Conservation (phyloP, 768 basidiomycete species). For the Exsudoporus frostii region DNA sequence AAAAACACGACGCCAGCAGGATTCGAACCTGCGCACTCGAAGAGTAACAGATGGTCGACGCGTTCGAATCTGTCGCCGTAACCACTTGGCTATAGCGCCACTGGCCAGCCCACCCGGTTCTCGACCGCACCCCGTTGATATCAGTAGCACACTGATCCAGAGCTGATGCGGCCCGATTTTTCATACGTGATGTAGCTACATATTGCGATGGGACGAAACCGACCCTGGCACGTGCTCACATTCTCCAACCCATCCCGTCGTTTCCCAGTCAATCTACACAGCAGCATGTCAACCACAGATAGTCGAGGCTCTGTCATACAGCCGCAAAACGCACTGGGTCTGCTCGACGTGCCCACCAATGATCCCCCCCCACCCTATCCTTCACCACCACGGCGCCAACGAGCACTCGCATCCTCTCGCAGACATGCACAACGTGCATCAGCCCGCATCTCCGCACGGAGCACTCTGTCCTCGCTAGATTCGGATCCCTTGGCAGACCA, state of each 20-base stretch:
- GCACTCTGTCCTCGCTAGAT: slow-evolving; percentile 33
- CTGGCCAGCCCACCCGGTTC: neutral
- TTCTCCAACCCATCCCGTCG: neutral
- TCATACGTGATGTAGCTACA: too few relatives aligned
- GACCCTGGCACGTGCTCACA: slow-evolving; percentile 3
- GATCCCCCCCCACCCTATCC: slow-evolving; percentile 79
- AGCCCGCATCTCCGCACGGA: slow-evolving; percentile 27
- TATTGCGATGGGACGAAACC: too few relatives aligned
- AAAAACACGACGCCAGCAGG: slow-evolving; percentile 56
- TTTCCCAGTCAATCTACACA: neutral
- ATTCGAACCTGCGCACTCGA: slow-evolving; percentile 68
- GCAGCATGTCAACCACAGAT: slow-evolving; percentile 11
- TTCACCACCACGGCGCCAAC: slow-evolving; percentile 41
- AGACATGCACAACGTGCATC: slow-evolving; percentile 32
- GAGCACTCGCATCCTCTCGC: slow-evolving; percentile 30
- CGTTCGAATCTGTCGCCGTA: slow-evolving; percentile 74
- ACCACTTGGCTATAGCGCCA: slow-evolving; percentile 71
- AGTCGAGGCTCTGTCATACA: neutral
- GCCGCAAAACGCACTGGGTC: slow-evolving; percentile 7
- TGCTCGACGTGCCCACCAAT: slow-evolving; percentile 12
- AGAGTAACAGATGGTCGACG: slow-evolving; percentile 52
- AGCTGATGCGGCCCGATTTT: too few relatives aligned
- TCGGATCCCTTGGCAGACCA: slow-evolving; percentile 36
- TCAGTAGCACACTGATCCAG: too few relatives aligned
- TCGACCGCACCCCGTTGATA: too few relatives aligned